Base-by-base conservation (phyloP, 352 stramenopile genomes). In the Globisporangium yorkense region DNA sequence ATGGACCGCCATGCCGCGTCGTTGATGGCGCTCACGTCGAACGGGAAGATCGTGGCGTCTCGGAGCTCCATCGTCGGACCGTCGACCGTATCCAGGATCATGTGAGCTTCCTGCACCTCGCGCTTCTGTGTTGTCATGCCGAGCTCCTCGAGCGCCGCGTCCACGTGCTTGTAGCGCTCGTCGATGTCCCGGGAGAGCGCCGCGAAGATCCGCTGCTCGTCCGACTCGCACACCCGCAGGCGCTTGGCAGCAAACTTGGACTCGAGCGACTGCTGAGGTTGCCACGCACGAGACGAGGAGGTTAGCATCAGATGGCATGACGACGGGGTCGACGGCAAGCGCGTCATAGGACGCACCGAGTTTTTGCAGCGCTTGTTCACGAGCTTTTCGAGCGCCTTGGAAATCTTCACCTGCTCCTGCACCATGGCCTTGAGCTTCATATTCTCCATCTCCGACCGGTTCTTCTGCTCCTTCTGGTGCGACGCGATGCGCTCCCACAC, bases 371-470 rank as follows among this genome's bases (percentile, higher is more conserved):
- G 53, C 47, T 80, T 84, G 53, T 72, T 71, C 24, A 85, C 56
- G 1, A 85, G 64, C 40, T 85, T 85, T 58, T 82, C 72, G 8
- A 85, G 68, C 5, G 72, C 69, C 47, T 79, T 80, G 15, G 75
- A 82, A 35, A 82, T 76, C 63, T 82, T 82, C 12, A 82, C 47
- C 53, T 85, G 75, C 18, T 80, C 72, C 53, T 82, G 66, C 24
- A 85, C 71, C 12, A 82, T 66, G 16, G 67, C 65, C 48, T 82
- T 85, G 29, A 85, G 70, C 2, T 72, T 72, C 37, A 80, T 63
- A 50, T 89, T 89, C 57, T 89, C 75, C 73, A 85, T 84, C 70
- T 88, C 75, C 0, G 77, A 77, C 51, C 81, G 79, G 53, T 72
- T 80, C 59, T 83, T 83, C 56, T 84, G 75, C 48, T 86, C 74